phyloP scores from a whole-genome alignment of 2,329 filamentous ascomycete species.

The Canariomyces notabilis region DNA sequence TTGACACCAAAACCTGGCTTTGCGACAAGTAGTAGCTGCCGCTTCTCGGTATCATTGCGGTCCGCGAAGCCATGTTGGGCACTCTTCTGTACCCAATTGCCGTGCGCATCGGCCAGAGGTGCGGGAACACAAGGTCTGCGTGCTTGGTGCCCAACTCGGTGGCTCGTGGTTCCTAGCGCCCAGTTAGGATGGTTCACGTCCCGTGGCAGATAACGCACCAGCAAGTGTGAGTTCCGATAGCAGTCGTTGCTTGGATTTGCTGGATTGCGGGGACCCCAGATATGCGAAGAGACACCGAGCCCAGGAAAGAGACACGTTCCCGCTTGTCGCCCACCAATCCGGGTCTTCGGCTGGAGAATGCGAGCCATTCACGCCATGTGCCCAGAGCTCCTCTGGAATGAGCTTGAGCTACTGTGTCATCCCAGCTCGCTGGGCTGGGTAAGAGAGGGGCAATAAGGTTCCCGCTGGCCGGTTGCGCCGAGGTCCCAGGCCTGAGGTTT shows the following conservation, averaged over 20 bases:
- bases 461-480: too few species aligned
- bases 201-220: conserved; percentile 3
- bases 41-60: background rate
- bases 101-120: background rate
- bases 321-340: too few species aligned
- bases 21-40: background rate
- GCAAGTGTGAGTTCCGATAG: background rate
- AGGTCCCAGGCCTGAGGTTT: too few species aligned
- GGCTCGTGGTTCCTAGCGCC: background rate
- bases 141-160: conserved; percentile 7
- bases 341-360: too few species aligned
- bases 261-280: background rate
- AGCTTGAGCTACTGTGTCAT: too few species aligned
- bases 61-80: background rate
- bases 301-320: too few species aligned
- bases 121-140: conserved; percentile 1
- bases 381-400: too few species aligned
- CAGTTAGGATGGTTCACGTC: too few species aligned
- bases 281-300: too few species aligned
- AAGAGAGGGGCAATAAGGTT: too few species aligned
- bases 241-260: background rate
- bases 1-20: background rate
- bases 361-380: too few species aligned
- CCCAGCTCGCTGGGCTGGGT: too few species aligned
- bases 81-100: conserved; percentile 1